A percentile compares a stretch with the other conserved stretches of the same genome.
These are phyloP conservation scores for Phialophora verrucosa DNA, from an alignment of 2,329 filamentous ascomycete species.

Conservation along the genomic window DNA sequence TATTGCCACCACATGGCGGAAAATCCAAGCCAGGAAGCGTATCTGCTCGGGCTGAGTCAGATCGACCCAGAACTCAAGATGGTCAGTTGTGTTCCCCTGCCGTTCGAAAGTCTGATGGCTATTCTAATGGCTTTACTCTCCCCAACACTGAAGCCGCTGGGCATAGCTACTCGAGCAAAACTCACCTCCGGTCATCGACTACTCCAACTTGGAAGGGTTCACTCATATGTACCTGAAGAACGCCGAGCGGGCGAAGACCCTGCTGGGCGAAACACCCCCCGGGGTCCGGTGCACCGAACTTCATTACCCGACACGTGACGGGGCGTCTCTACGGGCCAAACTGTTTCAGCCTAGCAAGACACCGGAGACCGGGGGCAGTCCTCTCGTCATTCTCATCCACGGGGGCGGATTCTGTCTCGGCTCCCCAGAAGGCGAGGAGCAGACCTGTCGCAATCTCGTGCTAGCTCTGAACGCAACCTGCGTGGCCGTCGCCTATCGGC, in stretches of 20 bases:
- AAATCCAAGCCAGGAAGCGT: no score
- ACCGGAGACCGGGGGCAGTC: slow-evolving; percentile 8
- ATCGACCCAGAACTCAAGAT: no score
- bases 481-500: slow-evolving; percentile 29
- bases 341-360: slow-evolving; percentile 28
- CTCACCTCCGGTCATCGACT: slow-evolving; percentile 19
- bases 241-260: slow-evolving; percentile 16
- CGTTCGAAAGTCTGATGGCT: no score
- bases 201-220: slow-evolving; percentile 19
- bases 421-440: slow-evolving; percentile 34
- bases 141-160: no score
- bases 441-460: slow-evolving; percentile 30
- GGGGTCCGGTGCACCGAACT: slow-evolving; percentile 30
- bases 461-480: slow-evolving; percentile 26
- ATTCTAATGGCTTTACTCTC: no score
- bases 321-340: slow-evolving; percentile 30
- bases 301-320: slow-evolving; percentile 36
- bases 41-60: no score
- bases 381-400: slow-evolving; percentile 36
- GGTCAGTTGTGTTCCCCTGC: no score
- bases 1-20: no score
- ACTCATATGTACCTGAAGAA: slow-evolving; percentile 17
- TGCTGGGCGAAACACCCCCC: slow-evolving; percentile 26
- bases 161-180: not conserved
- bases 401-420: slow-evolving; percentile 40